Conservation (phyloP, 192 early-diverging fungal species). For the Gryganskiella cystojenkinii region DNA sequence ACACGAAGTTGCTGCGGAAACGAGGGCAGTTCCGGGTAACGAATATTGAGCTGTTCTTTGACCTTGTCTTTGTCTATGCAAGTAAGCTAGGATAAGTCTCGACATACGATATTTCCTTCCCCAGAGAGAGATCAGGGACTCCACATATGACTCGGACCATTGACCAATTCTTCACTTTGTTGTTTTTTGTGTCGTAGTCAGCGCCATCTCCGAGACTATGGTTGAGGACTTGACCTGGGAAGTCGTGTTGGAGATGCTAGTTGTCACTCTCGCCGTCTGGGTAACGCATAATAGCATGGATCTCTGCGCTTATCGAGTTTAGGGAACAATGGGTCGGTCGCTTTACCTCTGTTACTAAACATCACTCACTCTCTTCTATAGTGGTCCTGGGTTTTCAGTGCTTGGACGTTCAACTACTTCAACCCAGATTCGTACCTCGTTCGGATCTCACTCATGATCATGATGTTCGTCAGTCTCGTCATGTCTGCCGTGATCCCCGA, state of each 20-base stretch:
- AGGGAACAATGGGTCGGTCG: too few species aligned
- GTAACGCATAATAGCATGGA: conserved; percentile 1
- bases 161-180: neutral
- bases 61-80: conserved; percentile 45
- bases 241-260: conserved; percentile 25
- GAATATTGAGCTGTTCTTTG: conserved; percentile 41
- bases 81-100: conserved; percentile 12
- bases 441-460: conserved; percentile 10
- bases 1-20: conserved; percentile 16
- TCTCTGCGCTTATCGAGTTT: too few species aligned
- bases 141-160: too few species aligned
- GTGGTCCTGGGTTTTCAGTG: too few species aligned
- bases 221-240: conserved; percentile 22
- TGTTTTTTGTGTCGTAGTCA: conserved; percentile 11
- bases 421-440: conserved; percentile 49
- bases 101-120: too few species aligned
- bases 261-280: conserved; percentile 42
- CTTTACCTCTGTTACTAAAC: too few species aligned
- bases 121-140: too few species aligned
- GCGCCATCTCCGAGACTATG: conserved; percentile 37
- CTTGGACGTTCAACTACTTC: neutral
- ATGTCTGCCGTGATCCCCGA: conserved; percentile 27
- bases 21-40: conserved; percentile 20
- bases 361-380: too few species aligned
- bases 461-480: conserved; percentile 34